Base-by-base conservation (phyloP, 2,329 filamentous ascomycete genomes). In the Trichocomaceae sp. region DNA sequence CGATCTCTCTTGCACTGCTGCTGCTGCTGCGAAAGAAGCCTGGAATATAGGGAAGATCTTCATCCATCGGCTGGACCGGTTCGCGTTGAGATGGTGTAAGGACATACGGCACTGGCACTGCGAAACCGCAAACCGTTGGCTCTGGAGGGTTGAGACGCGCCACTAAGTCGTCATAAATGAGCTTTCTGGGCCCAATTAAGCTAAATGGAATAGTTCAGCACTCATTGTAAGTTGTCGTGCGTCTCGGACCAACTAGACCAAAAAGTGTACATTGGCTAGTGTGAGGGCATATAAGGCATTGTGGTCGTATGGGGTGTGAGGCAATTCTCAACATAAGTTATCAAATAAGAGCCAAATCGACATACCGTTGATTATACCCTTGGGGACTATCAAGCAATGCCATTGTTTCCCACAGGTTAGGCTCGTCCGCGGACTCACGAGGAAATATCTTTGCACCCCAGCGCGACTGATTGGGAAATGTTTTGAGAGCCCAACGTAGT, bases 311-410 rank as follows among this genome's bases (percentile, higher is more conserved):
- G 23, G 23, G 23, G 23, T 26, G 23, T 26, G 23, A 26, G 23
- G 23, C 23, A 26, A 26, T 26, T 26, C 23, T 26, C 23, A 26
- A 26, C 23, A 26, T 26, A 26, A 26, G 23, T 26, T 26, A 26
- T 26, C 23, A 26, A 26, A 26, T 26, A 26, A 26, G 23, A 46
- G 17, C 17, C 4, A n/a, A 29, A n/a, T 45, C 13, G 44, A 47
- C 26, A 37, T 33, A 52, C 54, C 48, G 19, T 17, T 55, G 53
- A 41, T 51, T 51, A 26, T 49, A 51, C n/a, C 53, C 53, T 20
- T 41, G 6, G n/a, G 39, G 48, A 17, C 48, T 48, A 52, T 56
- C 54, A 22, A 56, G 29, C 5, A 52, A 31, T 4, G 3, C 35
- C 54, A 56, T 52, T 17, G 33, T 6, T 26, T 15, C 20, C 48